phyloP scores from a whole-genome alignment of 129 eudicot species.

The Kitagawia praeruptora region DNA sequence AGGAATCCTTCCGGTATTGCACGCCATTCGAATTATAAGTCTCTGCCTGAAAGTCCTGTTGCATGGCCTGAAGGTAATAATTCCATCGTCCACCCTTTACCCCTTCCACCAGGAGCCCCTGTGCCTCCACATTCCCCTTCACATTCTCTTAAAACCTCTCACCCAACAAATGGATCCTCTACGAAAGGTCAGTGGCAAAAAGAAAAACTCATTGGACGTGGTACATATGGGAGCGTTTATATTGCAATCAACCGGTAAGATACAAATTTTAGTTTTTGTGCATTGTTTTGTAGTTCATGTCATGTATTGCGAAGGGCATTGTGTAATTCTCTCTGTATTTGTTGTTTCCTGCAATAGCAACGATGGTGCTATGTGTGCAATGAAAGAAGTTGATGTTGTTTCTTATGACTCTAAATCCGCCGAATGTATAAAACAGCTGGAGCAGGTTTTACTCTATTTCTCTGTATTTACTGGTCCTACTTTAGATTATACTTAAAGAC shows the following conservation, averaged over 20 bases:
- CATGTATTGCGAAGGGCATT: background rate
- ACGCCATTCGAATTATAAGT: slow-evolving; percentile 21
- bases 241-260: slow-evolving; percentile 70
- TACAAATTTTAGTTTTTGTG: slow-evolving; percentile 2
- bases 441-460: slow-evolving; percentile 55
- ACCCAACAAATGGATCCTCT: slow-evolving; percentile 31
- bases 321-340: background rate
- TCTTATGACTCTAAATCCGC: slow-evolving; percentile 64
- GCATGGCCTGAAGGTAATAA: slow-evolving; percentile 35
- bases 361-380: slow-evolving; percentile 71
- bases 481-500: background rate
- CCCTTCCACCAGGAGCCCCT: slow-evolving; percentile 61
- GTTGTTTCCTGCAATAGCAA: background rate
- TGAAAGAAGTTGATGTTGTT: slow-evolving; percentile 85
- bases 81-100: slow-evolving; percentile 58
- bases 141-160: slow-evolving; percentile 23
- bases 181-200: slow-evolving; percentile 73
- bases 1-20: slow-evolving; percentile 13
- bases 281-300: background rate
- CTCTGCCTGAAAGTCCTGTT: slow-evolving; percentile 27
- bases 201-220: slow-evolving; percentile 84
- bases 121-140: slow-evolving; percentile 18
- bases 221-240: slow-evolving; percentile 88
- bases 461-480: background rate
- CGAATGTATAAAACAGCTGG: slow-evolving; percentile 77